phyloP scores from a whole-genome alignment of 352 stramenopile genomes.

The Pythium monospermum region DNA sequence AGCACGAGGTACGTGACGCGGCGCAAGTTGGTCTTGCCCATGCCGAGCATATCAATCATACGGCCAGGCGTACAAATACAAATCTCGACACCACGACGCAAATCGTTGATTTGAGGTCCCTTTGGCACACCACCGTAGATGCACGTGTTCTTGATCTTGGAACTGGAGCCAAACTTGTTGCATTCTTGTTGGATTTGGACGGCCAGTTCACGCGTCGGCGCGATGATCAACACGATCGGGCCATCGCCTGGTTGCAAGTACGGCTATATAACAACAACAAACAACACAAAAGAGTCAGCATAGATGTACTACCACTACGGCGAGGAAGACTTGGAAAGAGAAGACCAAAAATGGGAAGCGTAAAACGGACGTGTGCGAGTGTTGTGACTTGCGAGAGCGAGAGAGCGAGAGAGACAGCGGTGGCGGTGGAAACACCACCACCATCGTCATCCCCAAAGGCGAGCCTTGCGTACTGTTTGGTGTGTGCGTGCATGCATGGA shows the following conservation, averaged over 20 bases:
- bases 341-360: too few species aligned
- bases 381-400: too few species aligned
- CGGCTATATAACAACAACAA: conserved; percentile 48
- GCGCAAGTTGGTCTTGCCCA: conserved; percentile 94
- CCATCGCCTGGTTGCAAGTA: conserved; percentile 96
- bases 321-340: too few species aligned
- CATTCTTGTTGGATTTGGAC: conserved; percentile 99
- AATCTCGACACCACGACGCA: conserved; percentile 78
- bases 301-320: too few species aligned
- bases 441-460: too few species aligned
- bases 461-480: too few species aligned
- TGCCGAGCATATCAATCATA: conserved; percentile 98
- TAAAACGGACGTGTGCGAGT: too few species aligned
- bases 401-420: too few species aligned
- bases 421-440: conserved; percentile 8
- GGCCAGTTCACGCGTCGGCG: conserved; percentile 97
- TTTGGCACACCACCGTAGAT: conserved; percentile 99
- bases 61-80: conserved; percentile 94
- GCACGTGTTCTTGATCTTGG: conserved; percentile 99
- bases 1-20: conserved; percentile 98
- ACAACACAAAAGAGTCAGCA: too few species aligned
- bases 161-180: conserved; percentile 97
- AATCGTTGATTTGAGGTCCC: conserved; percentile 82
- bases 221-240: conserved; percentile 97
- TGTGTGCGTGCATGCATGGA: too few species aligned